Percentiles rank a stretch among this genome's conserved stretches.
These are phyloP conservation scores for Euphorbia lathyris DNA, from an alignment of 345 rosid species.

Conservation along the genomic window DNA sequence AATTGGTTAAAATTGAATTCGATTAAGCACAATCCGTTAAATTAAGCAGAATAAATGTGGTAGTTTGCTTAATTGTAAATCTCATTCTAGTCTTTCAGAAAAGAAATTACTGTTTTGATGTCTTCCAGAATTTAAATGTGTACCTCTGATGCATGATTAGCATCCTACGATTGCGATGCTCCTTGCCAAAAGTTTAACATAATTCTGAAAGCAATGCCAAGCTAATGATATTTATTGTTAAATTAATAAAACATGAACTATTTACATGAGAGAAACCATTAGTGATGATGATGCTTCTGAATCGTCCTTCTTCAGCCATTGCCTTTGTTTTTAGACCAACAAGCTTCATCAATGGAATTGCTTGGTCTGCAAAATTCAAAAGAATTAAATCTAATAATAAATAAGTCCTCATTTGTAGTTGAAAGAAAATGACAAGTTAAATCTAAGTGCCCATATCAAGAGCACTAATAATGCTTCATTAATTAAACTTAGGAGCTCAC, in stretches of 20 bases:
- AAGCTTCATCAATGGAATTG: constrained; percentile 58
- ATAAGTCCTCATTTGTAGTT: too few relatives aligned
- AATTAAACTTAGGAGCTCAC: too few relatives aligned
- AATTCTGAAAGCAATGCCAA: neutral
- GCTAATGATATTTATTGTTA: neutral
- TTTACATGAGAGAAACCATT: constrained; percentile 24
- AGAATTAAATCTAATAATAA: neutral
- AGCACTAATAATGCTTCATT: too few relatives aligned
- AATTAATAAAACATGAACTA: neutral
- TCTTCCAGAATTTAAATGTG: constrained; percentile 1
- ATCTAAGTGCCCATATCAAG: too few relatives aligned
- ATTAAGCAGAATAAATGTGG: too few relatives aligned
- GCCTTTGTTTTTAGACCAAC: constrained; percentile 58
- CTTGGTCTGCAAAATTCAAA: constrained; percentile 36
- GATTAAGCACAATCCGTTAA: too few relatives aligned
- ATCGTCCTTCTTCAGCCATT: constrained; percentile 54
- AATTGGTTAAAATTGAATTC: neutral
- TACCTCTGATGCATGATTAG: constrained; percentile 12
- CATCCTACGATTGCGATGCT: neutral
- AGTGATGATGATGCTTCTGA: constrained; percentile 29
- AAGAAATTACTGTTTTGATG: too few relatives aligned
- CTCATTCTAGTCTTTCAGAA: too few relatives aligned
- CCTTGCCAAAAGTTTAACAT: constrained; percentile 14
- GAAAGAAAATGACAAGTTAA: too few relatives aligned
- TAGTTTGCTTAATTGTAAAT: too few relatives aligned